Evolutionary conservation across 371 early-diverging fungal species (phyloP), one percentile per base, ranked within the genome.

Genomic region (Catenaria anguillulae): DNA sequence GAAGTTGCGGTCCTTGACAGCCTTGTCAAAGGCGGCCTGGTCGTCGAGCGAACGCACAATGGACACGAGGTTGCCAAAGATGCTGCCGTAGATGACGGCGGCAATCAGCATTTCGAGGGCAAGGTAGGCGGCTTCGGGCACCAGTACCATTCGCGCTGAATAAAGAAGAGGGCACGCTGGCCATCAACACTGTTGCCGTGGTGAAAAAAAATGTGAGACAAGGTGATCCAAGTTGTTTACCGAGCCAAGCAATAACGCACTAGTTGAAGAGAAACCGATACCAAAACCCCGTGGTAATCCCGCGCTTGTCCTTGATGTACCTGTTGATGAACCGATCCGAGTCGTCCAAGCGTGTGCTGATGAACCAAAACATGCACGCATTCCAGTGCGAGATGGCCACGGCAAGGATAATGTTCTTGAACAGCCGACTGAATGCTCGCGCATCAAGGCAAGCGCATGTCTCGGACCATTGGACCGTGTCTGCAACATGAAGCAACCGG

Each of bases 1-100:
- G 35, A 36, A 58, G 43, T 58, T 58, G 31, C 59, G 59, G 10
- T 33, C 15, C 43, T 58, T 58, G 31, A 45, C 33, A 26, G 59
- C 59, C 19, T 58, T 58, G 43, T 58, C 59, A 17, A 36, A 29
- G 2, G 15, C 59, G 12, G 59, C 59, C 15, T 37, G 40, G 12
- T 12, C 12, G 43, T 58, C 43, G 59, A 58, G 29, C 29, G 29
- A 31, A 2, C 59, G 36, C 4, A 58, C 43, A 13, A 58, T 58
- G 4, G 45, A n/a, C 24, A 26, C 43, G 15, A 58, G 59, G 17
- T 58, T 35, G 0, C 59, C 59, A 6, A 58, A 43, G 13, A 43
- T 58, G 26, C 17, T 15, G 29, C 59, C 59, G 29, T 26, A 58
- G 29, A 58, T 12, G 17, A 58, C 59, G 21, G 59, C 59, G 12